Base-by-base conservation (phyloP, 305 asterid genomes). In the Solanum aculeatissimum region DNA sequence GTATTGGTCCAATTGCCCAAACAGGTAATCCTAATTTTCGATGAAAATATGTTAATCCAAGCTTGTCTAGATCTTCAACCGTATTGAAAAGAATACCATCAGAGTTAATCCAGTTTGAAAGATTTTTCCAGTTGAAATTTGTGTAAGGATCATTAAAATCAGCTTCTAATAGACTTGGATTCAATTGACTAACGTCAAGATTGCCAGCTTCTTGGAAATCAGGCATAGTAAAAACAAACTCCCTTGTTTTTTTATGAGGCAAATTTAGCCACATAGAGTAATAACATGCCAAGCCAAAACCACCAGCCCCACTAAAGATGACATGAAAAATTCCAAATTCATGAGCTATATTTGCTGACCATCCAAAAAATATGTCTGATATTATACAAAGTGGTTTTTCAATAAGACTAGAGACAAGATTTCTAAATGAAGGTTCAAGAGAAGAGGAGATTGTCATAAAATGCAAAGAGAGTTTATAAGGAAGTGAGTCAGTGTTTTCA, bases 31-130 rank as follows among this genome's bases (percentile, higher is more conserved):
- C 88, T 25, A 92, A 82, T 81, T 89, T 85, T 7, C 90, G 80
- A 25, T 91, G 62, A 81, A 92, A 91, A 79, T 92, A 93, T 11
- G n/a, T 72, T 12, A 91, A 83, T 49, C 95, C 96, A 38, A 84
- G 21, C 40, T 32, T 74, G 53, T 93, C 93, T 14, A 92, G 49
- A 29, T 87, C 92, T 85, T 92, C 94, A 18, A 91, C 84, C 9
- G 95, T 89, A 85, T 93, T 93, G 65, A 93, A 85, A 68, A 93
- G 88, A 84, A 93, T 71, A 5, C 90, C 92, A 84, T 90, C 93
- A 53, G 94, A 72, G 63, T 88, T 83, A 9, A 47, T 63, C 92
- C 92, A 91, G 1, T 83, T 60, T 0, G 86, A 85, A 38, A 92
- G 86, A 75, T 88, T 83, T 69, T 83, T 84, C 69, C 86, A 60